Conservation (phyloP, 2,329 filamentous ascomycete genomes). For the Sporothrix phasma region DNA sequence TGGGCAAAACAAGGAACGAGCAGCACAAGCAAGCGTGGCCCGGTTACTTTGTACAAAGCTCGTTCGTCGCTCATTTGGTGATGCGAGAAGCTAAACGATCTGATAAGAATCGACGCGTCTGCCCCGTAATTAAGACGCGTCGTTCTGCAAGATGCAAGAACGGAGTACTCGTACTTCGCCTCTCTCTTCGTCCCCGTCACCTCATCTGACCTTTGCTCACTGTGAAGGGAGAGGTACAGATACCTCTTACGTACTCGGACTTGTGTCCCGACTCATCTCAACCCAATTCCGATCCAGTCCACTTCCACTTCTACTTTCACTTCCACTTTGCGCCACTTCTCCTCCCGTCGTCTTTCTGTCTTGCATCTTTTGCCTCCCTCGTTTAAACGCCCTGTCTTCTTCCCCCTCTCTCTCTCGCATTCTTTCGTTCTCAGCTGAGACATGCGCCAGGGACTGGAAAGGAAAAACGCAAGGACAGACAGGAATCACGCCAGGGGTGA, state of each 20-base stretch:
- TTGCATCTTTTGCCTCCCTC: neutral
- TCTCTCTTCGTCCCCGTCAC: neutral
- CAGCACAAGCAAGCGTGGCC: neutral
- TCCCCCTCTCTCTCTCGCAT: neutral
- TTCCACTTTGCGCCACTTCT: too few relatives aligned
- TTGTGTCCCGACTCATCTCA: neutral
- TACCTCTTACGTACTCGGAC: slow-evolving; percentile 2
- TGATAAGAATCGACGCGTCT: slow-evolving; percentile 13
- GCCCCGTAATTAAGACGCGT: slow-evolving; percentile 3
- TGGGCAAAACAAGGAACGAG: neutral
- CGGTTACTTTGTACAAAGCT: too few relatives aligned
- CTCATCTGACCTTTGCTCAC: neutral
- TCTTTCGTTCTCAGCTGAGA: neutral
- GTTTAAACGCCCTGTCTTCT: neutral
- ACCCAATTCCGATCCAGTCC: too few relatives aligned
- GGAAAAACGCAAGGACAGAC: too few relatives aligned
- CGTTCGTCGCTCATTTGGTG: neutral
- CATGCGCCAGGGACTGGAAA: too few relatives aligned
- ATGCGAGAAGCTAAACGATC: slow-evolving; percentile 1
- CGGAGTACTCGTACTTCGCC: neutral
- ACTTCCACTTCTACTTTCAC: too few relatives aligned
- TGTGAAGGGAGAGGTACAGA: neutral
- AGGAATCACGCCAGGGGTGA: neutral
- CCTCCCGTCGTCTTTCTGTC: neutral
- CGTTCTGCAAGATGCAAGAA: too few relatives aligned